Conservation (phyloP, 1,284 basidiomycete species). For the Heterobasidion parviporum region DNA sequence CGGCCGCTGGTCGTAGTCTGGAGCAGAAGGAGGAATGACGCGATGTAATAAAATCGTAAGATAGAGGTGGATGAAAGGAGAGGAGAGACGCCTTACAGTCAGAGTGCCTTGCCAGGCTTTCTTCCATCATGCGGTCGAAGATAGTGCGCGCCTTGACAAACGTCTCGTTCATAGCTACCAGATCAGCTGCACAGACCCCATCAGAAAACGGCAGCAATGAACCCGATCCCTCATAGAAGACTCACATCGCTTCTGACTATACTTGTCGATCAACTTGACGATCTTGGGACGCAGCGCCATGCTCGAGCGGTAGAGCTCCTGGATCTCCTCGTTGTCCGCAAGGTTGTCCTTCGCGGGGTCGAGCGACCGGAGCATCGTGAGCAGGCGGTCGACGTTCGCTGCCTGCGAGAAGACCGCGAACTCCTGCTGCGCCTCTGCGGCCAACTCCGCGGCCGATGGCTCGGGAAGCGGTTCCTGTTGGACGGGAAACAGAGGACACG, state of each 20-base stretch:
- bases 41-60: neutral
- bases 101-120: slow-evolving; percentile 72
- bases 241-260: slow-evolving; percentile 85
- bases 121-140: slow-evolving; percentile 89
- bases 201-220: neutral
- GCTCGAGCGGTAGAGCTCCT: slow-evolving; percentile 88
- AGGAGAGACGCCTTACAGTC: slow-evolving; percentile 30
- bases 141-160: slow-evolving; percentile 79
- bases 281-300: slow-evolving; percentile 91
- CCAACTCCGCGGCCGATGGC: slow-evolving; percentile 71
- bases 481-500: neutral
- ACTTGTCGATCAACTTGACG: slow-evolving; percentile 94
- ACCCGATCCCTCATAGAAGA: neutral
- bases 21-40: neutral
- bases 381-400: slow-evolving; percentile 81
- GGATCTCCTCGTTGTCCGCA: slow-evolving; percentile 92
- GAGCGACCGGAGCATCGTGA: slow-evolving; percentile 72
- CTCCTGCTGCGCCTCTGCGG: slow-evolving; percentile 84
- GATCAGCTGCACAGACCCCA: slow-evolving; percentile 48
- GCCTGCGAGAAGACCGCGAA: slow-evolving; percentile 80
- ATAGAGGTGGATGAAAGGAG: slow-evolving; percentile 11
- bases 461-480: slow-evolving; percentile 82
- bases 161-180: slow-evolving; percentile 85
- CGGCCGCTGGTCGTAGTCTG: slow-evolving; percentile 23
- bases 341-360: slow-evolving; percentile 80